A percentile compares a stretch with the other conserved stretches of the same genome.
Evolutionary conservation across 1,284 basidiomycete species (phyloP).

Genomic region (Neolentinus lepideus): DNA sequence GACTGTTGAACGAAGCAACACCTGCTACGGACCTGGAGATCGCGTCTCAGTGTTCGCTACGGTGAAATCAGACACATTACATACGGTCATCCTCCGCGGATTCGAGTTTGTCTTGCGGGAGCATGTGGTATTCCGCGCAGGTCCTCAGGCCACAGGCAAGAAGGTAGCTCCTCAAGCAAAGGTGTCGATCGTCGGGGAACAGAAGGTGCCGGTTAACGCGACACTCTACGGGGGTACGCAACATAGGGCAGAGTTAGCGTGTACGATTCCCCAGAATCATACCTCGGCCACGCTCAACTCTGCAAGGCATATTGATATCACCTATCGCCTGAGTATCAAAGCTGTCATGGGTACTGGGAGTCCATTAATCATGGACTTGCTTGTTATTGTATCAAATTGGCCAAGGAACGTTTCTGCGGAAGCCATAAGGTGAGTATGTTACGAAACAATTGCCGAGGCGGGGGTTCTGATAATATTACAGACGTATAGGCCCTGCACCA

Average conservation of each 20-base stretch:
- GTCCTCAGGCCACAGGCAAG: slow-evolving; percentile 44
- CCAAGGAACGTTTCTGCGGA: slow-evolving; percentile 23
- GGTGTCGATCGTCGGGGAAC: slow-evolving; percentile 47
- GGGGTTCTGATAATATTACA: slow-evolving; percentile 14
- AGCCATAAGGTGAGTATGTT: slow-evolving; percentile 2
- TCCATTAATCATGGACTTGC: slow-evolving; percentile 63
- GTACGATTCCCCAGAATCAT: slow-evolving; percentile 61
- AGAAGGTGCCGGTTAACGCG: slow-evolving; percentile 64
- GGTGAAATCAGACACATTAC: slow-evolving; percentile 60
- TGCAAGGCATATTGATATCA: slow-evolving; percentile 76
- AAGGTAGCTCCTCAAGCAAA: slow-evolving; percentile 51
- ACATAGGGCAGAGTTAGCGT: slow-evolving; percentile 63
- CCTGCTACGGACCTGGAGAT: slow-evolving; percentile 81
- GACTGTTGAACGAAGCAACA: slow-evolving; percentile 64
- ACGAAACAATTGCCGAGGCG: background rate
- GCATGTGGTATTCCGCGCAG: slow-evolving; percentile 58
- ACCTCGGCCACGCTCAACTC: slow-evolving; percentile 71
- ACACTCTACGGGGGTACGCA: slow-evolving; percentile 64
- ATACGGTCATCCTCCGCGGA: slow-evolving; percentile 62
- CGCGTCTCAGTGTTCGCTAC: slow-evolving; percentile 65
- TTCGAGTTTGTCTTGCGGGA: slow-evolving; percentile 79
- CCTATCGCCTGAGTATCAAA: slow-evolving; percentile 69
- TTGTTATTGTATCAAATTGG: slow-evolving; percentile 77
- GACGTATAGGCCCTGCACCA: slow-evolving; percentile 66
- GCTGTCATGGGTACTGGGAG: slow-evolving; percentile 66